Evolutionary conservation across 805 yeast genomes (phyloP), one percentile per base, ranked within the genome.

Genomic region (Diddensiella transvaalensis): DNA sequence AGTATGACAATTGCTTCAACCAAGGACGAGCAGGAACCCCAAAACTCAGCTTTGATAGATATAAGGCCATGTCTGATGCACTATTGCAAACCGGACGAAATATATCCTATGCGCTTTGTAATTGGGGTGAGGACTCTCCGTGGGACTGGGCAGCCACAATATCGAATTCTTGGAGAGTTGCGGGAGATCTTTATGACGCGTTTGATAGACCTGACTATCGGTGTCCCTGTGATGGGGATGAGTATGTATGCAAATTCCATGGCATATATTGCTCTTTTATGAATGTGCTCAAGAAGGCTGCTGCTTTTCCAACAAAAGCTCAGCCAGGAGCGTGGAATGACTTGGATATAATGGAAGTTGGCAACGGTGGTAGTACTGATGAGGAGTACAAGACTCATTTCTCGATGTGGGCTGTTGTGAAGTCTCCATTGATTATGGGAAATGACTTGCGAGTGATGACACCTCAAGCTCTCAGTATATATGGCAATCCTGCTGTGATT

Each of bases 1-100:
- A 64, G 43, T 63, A 63, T 51, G 68, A 63, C 45, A 63, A 63
- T 49, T 64, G 68, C 54, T 61, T 50, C 51, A 62, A 63, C 47
- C 55, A 55, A 30, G 67, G 67, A 13, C 51, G 51, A 21, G 58
- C 52, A 30, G 67, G 67, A 15, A 53, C 58, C 3, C 59, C 64
- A 3, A 45, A 58, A 32, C 38, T 55, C 13, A 58, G 62, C 23
- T 61, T 50, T 49, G 33, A 58, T 17, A 50, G 67, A 21, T 63
- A 63, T 50, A 47, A 55, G 47, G 43, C 38, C 4, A 64, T 64
- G 68, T 52, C 63, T 2, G 56, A 63, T 21, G 67, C 67, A 6
- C 56, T 64, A 42, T 49, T 54, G 24, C 44, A 44, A 18, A 60
- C 67, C n/a, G 68, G 66, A 19, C 57, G 63, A 22, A 55, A 61